Evolutionary conservation across 2,329 filamentous ascomycete species (phyloP).

Genomic region (Cyphellophora europaea): DNA sequence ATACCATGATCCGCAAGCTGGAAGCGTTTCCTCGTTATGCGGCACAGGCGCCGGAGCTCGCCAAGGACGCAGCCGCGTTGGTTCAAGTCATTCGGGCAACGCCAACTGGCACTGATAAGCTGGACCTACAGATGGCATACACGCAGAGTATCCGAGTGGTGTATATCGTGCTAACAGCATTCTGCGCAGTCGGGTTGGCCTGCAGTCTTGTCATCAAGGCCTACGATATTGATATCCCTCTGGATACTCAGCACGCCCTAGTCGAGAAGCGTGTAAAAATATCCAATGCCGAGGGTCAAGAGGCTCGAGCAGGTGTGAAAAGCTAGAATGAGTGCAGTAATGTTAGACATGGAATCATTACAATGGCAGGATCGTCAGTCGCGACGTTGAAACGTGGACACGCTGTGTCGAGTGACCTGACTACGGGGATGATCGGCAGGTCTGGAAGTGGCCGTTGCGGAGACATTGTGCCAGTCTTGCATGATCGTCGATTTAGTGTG

Average conservation of each 20-base stretch:
- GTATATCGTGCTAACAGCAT: constrained; percentile 46
- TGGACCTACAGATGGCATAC: constrained; percentile 42
- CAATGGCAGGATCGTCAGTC: too few species aligned
- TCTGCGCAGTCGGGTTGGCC: constrained; percentile 43
- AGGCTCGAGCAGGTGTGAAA: too few species aligned
- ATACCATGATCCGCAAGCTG: constrained; percentile 46
- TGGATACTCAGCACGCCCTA: constrained; percentile 41
- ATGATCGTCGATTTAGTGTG: too few species aligned
- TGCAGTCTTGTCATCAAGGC: constrained; percentile 42
- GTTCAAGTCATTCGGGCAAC: constrained; percentile 50
- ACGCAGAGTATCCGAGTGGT: constrained; percentile 45
- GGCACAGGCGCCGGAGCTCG: constrained; percentile 38
- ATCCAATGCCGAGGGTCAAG: too few species aligned
- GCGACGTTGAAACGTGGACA: too few species aligned
- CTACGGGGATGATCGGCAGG: too few species aligned
- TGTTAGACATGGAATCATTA: too few species aligned
- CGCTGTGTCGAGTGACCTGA: too few species aligned
- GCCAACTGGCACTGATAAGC: constrained; percentile 30
- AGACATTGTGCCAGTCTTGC: too few species aligned
- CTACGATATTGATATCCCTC: constrained; percentile 37
- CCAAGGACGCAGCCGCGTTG: constrained; percentile 49
- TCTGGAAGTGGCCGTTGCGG: too few species aligned
- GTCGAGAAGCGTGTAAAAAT: constrained; percentile 31
- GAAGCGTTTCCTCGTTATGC: constrained; percentile 39
- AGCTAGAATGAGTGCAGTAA: too few species aligned